Evolutionary conservation across 2,329 filamentous ascomycete species (phyloP), one percentile per base, ranked within the genome.

Genomic region (Fusarium sp.): DNA sequence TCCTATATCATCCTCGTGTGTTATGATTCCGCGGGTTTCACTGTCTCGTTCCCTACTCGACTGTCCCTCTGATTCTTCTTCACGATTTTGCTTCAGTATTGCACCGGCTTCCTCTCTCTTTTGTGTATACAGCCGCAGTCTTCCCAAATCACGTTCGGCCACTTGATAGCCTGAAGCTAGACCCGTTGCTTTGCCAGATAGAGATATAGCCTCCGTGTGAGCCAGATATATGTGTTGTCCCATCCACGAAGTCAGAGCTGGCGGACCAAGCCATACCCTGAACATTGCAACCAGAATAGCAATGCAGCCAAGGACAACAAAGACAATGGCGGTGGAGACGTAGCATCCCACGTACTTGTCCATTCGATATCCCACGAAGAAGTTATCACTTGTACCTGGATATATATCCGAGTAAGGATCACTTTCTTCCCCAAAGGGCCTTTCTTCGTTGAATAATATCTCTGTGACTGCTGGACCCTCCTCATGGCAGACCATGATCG

Each of bases 211-310:
- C n/a, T 43, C 27, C 4, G 58, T 59, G 14, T 16, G 25, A 16
- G 43, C 43, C 11, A 59, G 18, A 28, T 34, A 59, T 14, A 59
- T 27, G 48, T 60, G 42, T 7, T 59, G 59, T 16, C 60, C 30
- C 55, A 66, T 66, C 65, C 65, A 69, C 13, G 66, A 69, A 37
- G 60, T 69, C 41, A 69, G 28, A 16, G 53, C 42, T 40, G 47
- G 40, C 21, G 66, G 55, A 16, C 66, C 65, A 23, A 69, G 60
- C 51, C 51, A 66, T 37, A 46, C 41, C 13, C 55, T 48, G 37
- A 54, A 54, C 18, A 48, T 11, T 4, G 18, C 48, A 30, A 51
- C 53, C 11, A 56, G 8, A 7, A 69, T 58, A 30, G 64, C 28
- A 23, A 68, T 42, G 0, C 34, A 47, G n/a, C 66, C 59, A 16